Evolutionary conservation across 768 basidiomycete genomes (phyloP).

Genomic region (Ramaria sp.): DNA sequence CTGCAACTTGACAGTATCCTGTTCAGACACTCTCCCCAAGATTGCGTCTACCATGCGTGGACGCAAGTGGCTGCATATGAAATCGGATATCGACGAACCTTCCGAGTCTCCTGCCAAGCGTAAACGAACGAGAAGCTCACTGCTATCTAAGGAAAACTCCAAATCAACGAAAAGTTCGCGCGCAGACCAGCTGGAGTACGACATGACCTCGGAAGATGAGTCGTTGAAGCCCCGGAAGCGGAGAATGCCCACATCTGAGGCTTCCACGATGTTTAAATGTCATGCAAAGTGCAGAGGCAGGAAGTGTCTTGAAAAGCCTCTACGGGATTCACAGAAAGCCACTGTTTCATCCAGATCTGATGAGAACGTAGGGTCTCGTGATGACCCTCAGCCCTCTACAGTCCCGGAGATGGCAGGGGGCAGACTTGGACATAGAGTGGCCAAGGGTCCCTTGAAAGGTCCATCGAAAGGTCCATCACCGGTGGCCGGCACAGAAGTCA

Average conservation of each 20-base stretch:
- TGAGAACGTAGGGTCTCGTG: not conserved
- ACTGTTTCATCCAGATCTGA: not conserved
- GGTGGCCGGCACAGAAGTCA: not conserved
- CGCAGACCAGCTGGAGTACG: not conserved
- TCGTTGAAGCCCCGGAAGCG: not conserved
- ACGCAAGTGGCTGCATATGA: not conserved
- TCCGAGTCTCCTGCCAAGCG: not conserved
- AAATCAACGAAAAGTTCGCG: not conserved
- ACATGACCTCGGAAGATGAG: not conserved
- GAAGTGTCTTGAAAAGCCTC: not conserved
- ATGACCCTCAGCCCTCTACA: not conserved
- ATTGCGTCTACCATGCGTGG: not conserved
- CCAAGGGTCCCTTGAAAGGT: not conserved
- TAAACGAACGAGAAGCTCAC: not conserved
- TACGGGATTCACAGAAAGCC: not conserved
- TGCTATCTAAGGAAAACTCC: not conserved
- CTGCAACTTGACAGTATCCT: not conserved
- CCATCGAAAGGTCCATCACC: not conserved
- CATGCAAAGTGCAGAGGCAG: not conserved
- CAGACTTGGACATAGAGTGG: not conserved
- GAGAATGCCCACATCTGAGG: not conserved
- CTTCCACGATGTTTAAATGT: not conserved
- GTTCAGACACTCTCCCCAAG: not conserved
- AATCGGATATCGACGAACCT: not conserved
- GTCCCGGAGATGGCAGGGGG: not conserved